Base-by-base conservation (phyloP, 2,329 filamentous ascomycete species). In the Beauveria bassiana region DNA sequence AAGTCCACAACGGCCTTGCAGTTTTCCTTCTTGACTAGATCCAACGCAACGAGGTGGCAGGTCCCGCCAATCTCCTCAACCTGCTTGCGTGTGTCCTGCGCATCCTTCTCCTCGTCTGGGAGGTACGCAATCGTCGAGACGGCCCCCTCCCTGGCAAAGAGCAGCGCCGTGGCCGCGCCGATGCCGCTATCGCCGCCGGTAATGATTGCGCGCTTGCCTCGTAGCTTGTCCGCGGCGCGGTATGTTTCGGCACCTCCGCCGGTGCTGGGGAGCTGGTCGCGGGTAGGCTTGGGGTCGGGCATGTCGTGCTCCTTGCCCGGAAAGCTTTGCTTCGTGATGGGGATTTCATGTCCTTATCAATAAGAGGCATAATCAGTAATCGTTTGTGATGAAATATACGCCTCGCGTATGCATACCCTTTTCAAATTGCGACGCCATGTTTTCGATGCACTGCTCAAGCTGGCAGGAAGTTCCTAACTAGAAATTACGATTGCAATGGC, bases 151-250 rank as follows among this genome's bases (percentile, higher is more conserved):
- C 91, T 88, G 45, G 90, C 90, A 68, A 88, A 95, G 0, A 95
- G 79, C 18, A 93, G 81, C 1, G 90, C 89, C 1, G 87, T 84
- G 1, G 90, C 86, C 43, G 89, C 85, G 7, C 90, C 89, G 65
- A 95, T 93, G 1, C 90, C 90, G 7, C 84, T 87, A 73, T 93
- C 90, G 3, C 90, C 90, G 18, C 90, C 90, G 0, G 90, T 93
- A 68, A 95, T 93, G 62, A 95, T 74, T 8, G 90, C 89, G 63
- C 85, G 89, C 74, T 88, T 90, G 64, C 86, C 89, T 68, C 84
- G 74, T 7, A 95, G 83, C 75, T 95, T 96, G 54, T 85, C 86
- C 1, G 90, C 88, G 4, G 88, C 83, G 70, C 86, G 86, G 77
- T 95, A 93, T 53, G 81, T 81, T 68, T 89, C 83, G 67, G 84